Evolutionary conservation across 139 green algal genomes (phyloP), one percentile per base, ranked within the genome.

Genomic region (Nannochloris sp.): DNA sequence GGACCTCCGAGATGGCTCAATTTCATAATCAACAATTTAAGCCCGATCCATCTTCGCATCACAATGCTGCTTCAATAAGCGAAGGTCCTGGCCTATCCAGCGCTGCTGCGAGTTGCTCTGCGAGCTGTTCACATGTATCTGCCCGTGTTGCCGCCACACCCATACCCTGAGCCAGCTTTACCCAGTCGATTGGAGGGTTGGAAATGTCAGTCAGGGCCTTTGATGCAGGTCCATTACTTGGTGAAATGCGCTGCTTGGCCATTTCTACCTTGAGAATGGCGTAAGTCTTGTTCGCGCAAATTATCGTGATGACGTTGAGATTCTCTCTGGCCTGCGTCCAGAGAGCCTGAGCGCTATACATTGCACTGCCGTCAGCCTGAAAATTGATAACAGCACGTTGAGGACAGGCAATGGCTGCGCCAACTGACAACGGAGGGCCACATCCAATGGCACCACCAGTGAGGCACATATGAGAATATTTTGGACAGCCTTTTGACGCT

Each of bases 401-500:
- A 7, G 81, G 81, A 44, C 78, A 92, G 13, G 87, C 90, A 24
- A 95, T 39, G 1, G 90, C 89, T 2, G 85, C 85, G 0, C 90
- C 90, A 8, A 91, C 61, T 2, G 89, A 68, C 64, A 95, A 37
- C 8, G 88, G 79, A 4, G 80, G 81, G 2, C 86, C 89, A 34
- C 71, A 81, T 9, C 90, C 90, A 42, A 97, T 97, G 30, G 89
- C 86, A 2, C 90, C 90, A 8, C 90, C 71, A 2, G 90, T 97
- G 13, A 96, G 74, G 4, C 73, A 84, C 39, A 96, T 68, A 70
- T 96, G 86, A 1, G 73, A 78, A 67, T 94, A 96, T 36, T 19
- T 48, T 7, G 63, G 61, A 37, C 67, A 38, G 25, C 85, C 86
- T 73, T 87, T 77, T 29, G 81, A 87, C 1, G 61, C 44, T 3